Base-by-base conservation (phyloP, 495 filamentous ascomycete species). In the Podospora appendiculata region DNA sequence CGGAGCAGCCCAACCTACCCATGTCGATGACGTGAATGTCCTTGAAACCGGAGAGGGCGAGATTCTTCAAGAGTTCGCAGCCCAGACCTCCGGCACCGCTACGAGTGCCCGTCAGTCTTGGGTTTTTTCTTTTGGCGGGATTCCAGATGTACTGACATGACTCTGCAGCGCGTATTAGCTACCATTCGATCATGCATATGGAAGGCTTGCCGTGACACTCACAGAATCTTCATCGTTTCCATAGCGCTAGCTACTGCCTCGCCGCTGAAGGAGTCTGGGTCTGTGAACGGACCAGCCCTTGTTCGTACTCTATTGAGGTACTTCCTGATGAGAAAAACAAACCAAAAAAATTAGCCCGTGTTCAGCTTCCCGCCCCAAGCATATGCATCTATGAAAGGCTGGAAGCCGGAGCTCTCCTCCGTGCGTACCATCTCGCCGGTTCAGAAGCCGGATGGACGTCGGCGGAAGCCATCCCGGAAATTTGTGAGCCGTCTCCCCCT, bases 21-120 rank as follows among this genome's bases (percentile, higher is more conserved):
- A 99, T 99, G 74, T 99, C 94, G 59, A 99, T 97, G 39, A 99
- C 92, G 74, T 97, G 90, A 53, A 99, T 96, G 64, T 96, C 79
- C 67, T 87, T 94, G 73, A 97, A 97, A 10, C 94, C 90, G 4
- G 91, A 96, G 4, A 96, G 77, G 32, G 94, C 93, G 9, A 99
- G 81, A 59, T 97, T 90, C 75, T 99, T 99, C 39, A 99, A 69
- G 46, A 99, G 91, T 67, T 99, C 94, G 60, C 94, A 99, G 53
- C 94, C 94, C 57, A 99, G 67, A 10, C 94, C 94, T 52, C 94
- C 94, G 56, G 94, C 94, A 41, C 94, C 94, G 36, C 61, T 67
- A 10, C 10, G 18, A 10, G 13, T 14, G 8, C 34, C 18, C 2
- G 39, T 59, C 88, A 96, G 52, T 57, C 76, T 38, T 12, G 44